phyloP scores from a whole-genome alignment of 73 alveolate genomes.

The Uronychia setigera region DNA sequence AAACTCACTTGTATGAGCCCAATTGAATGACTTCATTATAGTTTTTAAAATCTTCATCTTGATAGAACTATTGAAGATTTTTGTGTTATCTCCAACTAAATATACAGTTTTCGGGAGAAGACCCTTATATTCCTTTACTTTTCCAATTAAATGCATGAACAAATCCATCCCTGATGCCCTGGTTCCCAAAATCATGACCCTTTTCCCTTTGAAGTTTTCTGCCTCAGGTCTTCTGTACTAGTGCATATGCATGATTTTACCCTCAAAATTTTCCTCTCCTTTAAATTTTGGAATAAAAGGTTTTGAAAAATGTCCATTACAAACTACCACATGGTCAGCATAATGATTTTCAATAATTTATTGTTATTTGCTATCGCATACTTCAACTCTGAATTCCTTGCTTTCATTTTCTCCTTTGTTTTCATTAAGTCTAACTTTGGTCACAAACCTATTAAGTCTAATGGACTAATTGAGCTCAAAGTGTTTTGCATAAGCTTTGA shows the following conservation, averaged over 20 bases:
- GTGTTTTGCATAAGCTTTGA: slow-evolving; percentile 5
- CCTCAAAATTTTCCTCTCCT: slow-evolving; percentile 14
- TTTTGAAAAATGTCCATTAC: slow-evolving; percentile 22
- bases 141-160: slow-evolving; percentile 6
- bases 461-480: slow-evolving; percentile 3
- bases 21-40: too few species aligned
- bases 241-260: slow-evolving; percentile 14
- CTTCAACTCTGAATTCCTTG: not conserved
- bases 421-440: not conserved
- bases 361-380: not conserved
- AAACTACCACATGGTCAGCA: slow-evolving; percentile 27
- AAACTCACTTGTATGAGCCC: not conserved
- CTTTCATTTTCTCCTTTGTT: not conserved
- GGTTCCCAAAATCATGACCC: slow-evolving; percentile 13
- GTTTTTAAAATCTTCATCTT: too few species aligned
- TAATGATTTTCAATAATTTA: not conserved
- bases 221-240: slow-evolving; percentile 9
- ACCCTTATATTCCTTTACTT: not conserved
- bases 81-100: too few species aligned
- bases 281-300: slow-evolving; percentile 14
- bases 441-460: slow-evolving; percentile 1
- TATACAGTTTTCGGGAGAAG: too few species aligned
- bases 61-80: too few species aligned
- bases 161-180: slow-evolving; percentile 13
- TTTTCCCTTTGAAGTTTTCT: not conserved